These are phyloP conservation scores for Trichoderma atroviride DNA, from an alignment of 2,329 filamentous ascomycete genomes.

Conservation along the genomic window DNA sequence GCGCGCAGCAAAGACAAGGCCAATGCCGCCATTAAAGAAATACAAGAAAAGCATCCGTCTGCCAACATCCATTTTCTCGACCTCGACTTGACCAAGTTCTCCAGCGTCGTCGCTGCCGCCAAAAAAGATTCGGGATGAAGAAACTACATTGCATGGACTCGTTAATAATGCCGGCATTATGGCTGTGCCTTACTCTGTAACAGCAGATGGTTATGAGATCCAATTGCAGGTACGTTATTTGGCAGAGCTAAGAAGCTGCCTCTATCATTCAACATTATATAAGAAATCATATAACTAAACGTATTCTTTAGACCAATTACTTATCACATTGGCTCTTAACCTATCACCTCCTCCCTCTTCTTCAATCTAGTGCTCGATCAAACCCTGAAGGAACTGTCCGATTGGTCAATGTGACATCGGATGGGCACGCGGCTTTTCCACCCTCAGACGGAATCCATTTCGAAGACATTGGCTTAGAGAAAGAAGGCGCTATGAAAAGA, in stretches of 20 bases:
- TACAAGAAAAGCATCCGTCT: slow-evolving; percentile 38
- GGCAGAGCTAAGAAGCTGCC: background rate
- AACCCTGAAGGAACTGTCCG: slow-evolving; percentile 27
- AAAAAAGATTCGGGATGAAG: slow-evolving; percentile 35
- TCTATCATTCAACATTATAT: background rate
- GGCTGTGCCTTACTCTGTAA: slow-evolving; percentile 36
- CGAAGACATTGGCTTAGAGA: slow-evolving; percentile 27
- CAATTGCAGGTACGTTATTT: slow-evolving; percentile 40
- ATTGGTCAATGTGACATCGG: slow-evolving; percentile 32
- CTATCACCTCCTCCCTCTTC: slow-evolving; percentile 42
- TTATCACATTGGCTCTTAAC: slow-evolving; percentile 48
- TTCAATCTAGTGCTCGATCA: slow-evolving; percentile 38
- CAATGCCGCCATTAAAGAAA: slow-evolving; percentile 36
- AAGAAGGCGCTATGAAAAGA: slow-evolving; percentile 31
- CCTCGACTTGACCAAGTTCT: slow-evolving; percentile 42
- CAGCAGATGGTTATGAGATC: slow-evolving; percentile 41
- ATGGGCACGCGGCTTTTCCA: slow-evolving; percentile 29
- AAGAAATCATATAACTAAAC: background rate
- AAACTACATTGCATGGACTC: slow-evolving; percentile 40
- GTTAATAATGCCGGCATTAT: slow-evolving; percentile 49
- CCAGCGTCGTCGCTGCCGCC: slow-evolving; percentile 42
- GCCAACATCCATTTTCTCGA: slow-evolving; percentile 40
- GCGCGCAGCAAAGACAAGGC: slow-evolving; percentile 43
- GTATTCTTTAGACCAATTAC: slow-evolving; percentile 44
- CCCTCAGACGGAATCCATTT: slow-evolving; percentile 31